Evolutionary conservation across 176 grass and related monocot genomes (phyloP), one percentile per base, ranked within the genome.

Genomic region (Zea luxurians): DNA sequence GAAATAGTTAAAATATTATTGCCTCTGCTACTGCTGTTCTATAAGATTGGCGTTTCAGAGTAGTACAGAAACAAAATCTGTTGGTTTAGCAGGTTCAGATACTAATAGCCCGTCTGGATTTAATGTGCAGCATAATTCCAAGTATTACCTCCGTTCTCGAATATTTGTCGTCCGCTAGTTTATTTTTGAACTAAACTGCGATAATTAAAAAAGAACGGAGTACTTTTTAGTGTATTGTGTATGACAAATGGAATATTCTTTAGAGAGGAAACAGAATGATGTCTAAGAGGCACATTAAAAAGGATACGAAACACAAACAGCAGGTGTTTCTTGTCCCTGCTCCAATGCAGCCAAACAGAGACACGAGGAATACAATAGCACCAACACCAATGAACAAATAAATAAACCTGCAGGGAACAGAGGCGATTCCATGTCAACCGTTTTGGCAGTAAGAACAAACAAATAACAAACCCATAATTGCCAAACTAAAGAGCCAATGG

Each of bases 271-370:
- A 53, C 52, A 43, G n/a, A 85, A 54, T 20, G 42, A 82, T 42
- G 71, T 79, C 72, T 73, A 88, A 78, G 16, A 76, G 70, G 54
- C 59, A 83, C 11, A 60, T 48, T 60, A 74, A 74, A 67, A 0
- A 96, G 87, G 93, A 96, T 96, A 96, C 93, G 58, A 85, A 96
- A 27, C 27, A 27, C 27, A 27, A 27, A 27, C 27, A 27, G 27
- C 27, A 27, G 27, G 27, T 27, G 27, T 27, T 27, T 27, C 27
- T 27, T 27, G 27, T 27, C 27, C 27, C 27, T 27, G 27, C 27
- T 27, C 27, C 27, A 27, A 27, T 27, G 27, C 27, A 27, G 27
- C 27, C 27, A 27, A 27, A 27, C 27, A 27, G 27, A 27, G 27
- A 27, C 27, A 27, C 27, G 27, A 27, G 27, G 27, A 27, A 27